A percentile compares a stretch with the other conserved stretches of the same genome.
These are phyloP conservation scores for Metschnikowia lochheadii DNA, from an alignment of 805 yeast genomes.

Conservation along the genomic window DNA sequence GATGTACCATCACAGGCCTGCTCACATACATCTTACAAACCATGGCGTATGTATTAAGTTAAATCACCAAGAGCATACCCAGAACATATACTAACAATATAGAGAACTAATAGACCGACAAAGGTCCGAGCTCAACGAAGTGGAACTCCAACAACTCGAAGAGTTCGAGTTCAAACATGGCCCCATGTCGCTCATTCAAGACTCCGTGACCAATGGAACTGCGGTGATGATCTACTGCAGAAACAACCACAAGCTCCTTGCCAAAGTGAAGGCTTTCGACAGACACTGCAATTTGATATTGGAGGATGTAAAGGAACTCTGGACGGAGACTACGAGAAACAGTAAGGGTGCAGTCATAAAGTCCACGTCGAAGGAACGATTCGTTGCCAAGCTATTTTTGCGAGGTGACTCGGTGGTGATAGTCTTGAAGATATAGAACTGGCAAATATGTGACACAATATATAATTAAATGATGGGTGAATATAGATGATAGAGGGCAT, in stretches of 20 bases:
- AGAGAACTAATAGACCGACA: slow-evolving; percentile 72
- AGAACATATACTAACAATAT: slow-evolving; percentile 23
- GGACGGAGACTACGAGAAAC: slow-evolving; percentile 61
- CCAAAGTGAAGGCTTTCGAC: slow-evolving; percentile 90
- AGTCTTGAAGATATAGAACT: slow-evolving; percentile 47
- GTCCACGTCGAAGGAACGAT: slow-evolving; percentile 61
- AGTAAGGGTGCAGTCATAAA: slow-evolving; percentile 70
- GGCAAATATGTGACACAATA: neutral
- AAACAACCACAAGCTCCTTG: slow-evolving; percentile 88
- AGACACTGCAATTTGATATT: slow-evolving; percentile 92
- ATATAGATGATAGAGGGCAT: too few species aligned
- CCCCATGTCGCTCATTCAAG: slow-evolving; percentile 84
- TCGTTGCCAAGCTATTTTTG: slow-evolving; percentile 81
- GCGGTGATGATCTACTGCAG: slow-evolving; percentile 86
- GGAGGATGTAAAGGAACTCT: slow-evolving; percentile 86
- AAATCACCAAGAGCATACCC: neutral
- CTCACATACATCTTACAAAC: neutral
- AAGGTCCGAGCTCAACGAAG: slow-evolving; percentile 72
- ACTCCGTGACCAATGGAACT: slow-evolving; percentile 68
- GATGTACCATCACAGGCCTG: neutral
- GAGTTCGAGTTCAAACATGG: slow-evolving; percentile 89
- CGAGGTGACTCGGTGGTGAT: slow-evolving; percentile 96
- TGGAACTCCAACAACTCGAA: slow-evolving; percentile 76
- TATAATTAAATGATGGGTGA: too few species aligned
- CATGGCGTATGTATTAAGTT: slow-evolving; percentile 18